These are phyloP conservation scores for Starmerella bombicola DNA, from an alignment of 805 yeast species.

Conservation along the genomic window DNA sequence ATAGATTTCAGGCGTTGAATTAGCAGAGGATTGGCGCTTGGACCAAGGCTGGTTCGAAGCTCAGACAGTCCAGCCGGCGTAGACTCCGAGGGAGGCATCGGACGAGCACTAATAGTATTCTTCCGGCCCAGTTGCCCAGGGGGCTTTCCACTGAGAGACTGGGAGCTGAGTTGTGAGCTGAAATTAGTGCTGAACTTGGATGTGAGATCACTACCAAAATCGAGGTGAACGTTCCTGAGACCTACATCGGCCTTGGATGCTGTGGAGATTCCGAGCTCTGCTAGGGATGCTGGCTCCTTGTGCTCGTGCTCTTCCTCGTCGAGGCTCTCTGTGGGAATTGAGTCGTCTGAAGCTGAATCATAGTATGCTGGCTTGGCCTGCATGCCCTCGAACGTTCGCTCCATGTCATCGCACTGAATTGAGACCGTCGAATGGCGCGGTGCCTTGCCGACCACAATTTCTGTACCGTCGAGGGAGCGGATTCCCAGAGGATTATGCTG, in stretches of 20 bases:
- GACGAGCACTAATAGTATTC: constrained; percentile 17
- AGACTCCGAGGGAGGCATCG: constrained; percentile 8
- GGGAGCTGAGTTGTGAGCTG: constrained; percentile 4
- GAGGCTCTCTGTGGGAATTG: constrained; percentile 10
- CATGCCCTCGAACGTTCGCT: background rate
- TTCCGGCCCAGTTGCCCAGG: constrained; percentile 13
- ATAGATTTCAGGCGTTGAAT: constrained; percentile 21
- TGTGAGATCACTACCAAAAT: background rate
- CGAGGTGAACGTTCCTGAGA: background rate
- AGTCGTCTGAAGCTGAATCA: constrained; percentile 2
- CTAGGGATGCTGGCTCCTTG: background rate
- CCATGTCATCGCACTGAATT: background rate
- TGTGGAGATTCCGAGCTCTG: background rate
- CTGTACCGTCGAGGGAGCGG: constrained; percentile 27
- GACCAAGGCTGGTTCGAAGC: constrained; percentile 9
- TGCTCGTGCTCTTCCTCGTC: background rate
- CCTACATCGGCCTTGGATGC: background rate
- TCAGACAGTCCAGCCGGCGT: constrained; percentile 4
- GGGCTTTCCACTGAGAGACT: constrained; percentile 10
- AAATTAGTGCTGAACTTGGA: background rate
- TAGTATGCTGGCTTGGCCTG: constrained; percentile 9
- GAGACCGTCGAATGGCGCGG: constrained; percentile 9
- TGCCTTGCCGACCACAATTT: constrained; percentile 20
- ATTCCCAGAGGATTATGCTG: constrained; percentile 29
- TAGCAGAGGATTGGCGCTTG: constrained; percentile 17